Evolutionary conservation across 345 rosid species (phyloP).

Genomic region (Pseudoturritis turrita): DNA sequence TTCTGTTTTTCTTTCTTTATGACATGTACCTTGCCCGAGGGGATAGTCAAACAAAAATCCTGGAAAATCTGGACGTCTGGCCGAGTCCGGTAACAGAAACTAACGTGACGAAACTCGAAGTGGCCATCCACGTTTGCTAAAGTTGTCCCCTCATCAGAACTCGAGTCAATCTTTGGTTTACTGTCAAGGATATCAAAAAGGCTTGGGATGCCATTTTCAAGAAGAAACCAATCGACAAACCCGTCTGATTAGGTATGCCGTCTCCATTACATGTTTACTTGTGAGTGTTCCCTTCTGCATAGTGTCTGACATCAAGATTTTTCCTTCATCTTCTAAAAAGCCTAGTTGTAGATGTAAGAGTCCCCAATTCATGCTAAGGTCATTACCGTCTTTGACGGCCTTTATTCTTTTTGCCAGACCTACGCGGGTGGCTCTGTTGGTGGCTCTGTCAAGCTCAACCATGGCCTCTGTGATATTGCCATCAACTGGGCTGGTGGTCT

Average conservation of each 20-base stretch:
- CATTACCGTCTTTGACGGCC: slow-evolving; percentile 51
- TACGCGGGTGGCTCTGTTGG: slow-evolving; percentile 74
- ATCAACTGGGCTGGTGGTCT: slow-evolving; percentile 71
- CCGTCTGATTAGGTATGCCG: slow-evolving; percentile 18
- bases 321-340: not conserved
- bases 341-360: not conserved
- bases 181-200: too few species aligned
- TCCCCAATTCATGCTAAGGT: slow-evolving; percentile 2
- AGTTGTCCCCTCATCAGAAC: too few species aligned
- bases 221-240: slow-evolving; percentile 40
- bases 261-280: not conserved
- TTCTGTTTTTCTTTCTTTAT: too few species aligned
- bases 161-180: too few species aligned
- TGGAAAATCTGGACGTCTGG: too few species aligned
- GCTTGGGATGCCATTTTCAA: slow-evolving; percentile 76
- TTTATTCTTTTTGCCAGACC: slow-evolving; percentile 69
- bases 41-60: too few species aligned
- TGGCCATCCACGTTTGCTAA: too few species aligned
- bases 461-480: slow-evolving; percentile 57
- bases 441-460: slow-evolving; percentile 65
- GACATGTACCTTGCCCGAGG: too few species aligned
- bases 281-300: slow-evolving; percentile 1
- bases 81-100: too few species aligned
- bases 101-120: too few species aligned
- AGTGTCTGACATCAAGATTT: not conserved